Evolutionary conservation across 2,329 filamentous ascomycete species (phyloP).

Genomic region (Xylaria sp.): DNA sequence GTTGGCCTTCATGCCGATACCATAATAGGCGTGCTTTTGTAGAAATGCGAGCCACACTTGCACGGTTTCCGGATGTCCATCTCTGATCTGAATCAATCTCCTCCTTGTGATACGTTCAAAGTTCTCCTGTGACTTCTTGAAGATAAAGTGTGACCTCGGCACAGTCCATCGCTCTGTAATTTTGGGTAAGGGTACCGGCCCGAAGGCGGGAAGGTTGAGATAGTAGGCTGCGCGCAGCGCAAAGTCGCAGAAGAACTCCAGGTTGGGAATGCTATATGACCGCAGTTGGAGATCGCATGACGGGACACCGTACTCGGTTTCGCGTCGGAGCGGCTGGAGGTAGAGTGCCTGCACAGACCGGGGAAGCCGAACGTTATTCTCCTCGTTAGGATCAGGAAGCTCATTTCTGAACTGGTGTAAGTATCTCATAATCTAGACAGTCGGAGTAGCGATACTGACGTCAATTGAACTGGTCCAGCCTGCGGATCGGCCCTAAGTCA

Average conservation of each 20-base stretch:
- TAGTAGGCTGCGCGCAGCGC: constrained; percentile 95
- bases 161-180: constrained; percentile 96
- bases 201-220: constrained; percentile 84
- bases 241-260: constrained; percentile 96
- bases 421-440: constrained; percentile 20
- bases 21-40: constrained; percentile 90
- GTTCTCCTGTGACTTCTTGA: constrained; percentile 98
- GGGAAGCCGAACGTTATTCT: constrained; percentile 67
- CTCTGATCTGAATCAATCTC: constrained; percentile 89
- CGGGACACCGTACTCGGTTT: constrained; percentile 79
- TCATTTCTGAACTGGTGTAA: constrained; percentile 44
- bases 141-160: constrained; percentile 86
- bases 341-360: constrained; percentile 87
- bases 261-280: constrained; percentile 87
- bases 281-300: constrained; percentile 92
- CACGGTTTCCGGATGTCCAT: constrained; percentile 88
- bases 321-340: constrained; percentile 82
- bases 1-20: constrained; percentile 99
- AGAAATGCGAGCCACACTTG: constrained; percentile 93
- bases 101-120: constrained; percentile 91
- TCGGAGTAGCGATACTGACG: constrained; percentile 38
- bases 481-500: constrained; percentile 32
- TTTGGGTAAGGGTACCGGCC: constrained; percentile 85
- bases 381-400: constrained; percentile 42
- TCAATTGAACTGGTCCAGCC: constrained; percentile 34